A percentile compares a stretch with the other conserved stretches of the same genome.
Conservation (phyloP, 1,284 basidiomycete genomes). For the Cystobasidium slooffiae region DNA sequence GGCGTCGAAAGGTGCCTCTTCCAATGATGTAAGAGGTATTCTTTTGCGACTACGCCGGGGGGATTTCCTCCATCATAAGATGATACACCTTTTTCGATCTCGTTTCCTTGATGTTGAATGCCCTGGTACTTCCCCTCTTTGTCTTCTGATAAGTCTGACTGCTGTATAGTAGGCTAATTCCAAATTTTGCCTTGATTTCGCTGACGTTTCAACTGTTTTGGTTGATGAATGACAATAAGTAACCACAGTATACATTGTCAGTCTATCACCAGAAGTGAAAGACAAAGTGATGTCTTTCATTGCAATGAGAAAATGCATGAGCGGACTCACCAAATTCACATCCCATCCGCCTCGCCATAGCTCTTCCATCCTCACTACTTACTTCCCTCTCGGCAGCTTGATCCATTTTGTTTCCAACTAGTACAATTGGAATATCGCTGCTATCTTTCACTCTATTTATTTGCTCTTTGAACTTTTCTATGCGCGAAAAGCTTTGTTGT, state of each 20-base stretch:
- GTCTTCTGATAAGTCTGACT: slow-evolving; percentile 31
- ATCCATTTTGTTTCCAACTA: slow-evolving; percentile 69
- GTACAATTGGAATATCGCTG: slow-evolving; percentile 64
- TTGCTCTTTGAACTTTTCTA: slow-evolving; percentile 57
- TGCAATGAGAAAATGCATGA: no score
- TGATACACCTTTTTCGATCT: slow-evolving; percentile 38
- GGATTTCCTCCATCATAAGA: background rate
- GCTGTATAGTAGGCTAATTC: slow-evolving; percentile 56
- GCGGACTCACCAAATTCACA: slow-evolving; percentile 55
- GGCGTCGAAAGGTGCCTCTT: no score
- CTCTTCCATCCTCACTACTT: slow-evolving; percentile 55
- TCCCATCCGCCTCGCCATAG: slow-evolving; percentile 55
- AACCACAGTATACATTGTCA: no score
- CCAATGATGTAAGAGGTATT: no score
- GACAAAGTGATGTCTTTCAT: no score
- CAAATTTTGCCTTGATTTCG: slow-evolving; percentile 58
- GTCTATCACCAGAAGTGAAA: no score
- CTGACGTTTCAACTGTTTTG: slow-evolving; percentile 57
- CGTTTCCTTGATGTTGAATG: slow-evolving; percentile 16
- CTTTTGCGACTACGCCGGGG: no score
- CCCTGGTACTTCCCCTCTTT: slow-evolving; percentile 29
- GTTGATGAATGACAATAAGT: no score
- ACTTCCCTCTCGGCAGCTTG: slow-evolving; percentile 58
- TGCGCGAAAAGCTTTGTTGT: slow-evolving; percentile 57
- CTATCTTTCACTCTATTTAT: slow-evolving; percentile 57